Base-by-base conservation (phyloP, 2,329 filamentous ascomycete species). In the Ascochyta fabae region DNA sequence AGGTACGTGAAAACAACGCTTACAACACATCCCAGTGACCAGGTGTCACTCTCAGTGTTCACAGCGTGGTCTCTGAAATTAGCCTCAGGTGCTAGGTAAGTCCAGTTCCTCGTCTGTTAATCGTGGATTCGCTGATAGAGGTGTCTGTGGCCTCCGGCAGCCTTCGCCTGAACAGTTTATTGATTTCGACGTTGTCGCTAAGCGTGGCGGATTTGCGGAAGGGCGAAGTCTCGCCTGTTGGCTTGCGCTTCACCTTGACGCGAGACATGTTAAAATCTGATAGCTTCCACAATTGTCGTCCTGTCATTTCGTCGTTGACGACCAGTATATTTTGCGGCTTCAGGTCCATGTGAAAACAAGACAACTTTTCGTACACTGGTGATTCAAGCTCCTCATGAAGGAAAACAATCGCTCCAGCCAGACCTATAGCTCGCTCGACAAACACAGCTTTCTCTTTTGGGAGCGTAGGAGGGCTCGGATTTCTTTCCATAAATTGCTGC, bases 191-290 rank as follows among this genome's bases (percentile, higher is more conserved):
- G 1, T 61, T 60, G 39, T 53, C 35, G 24, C 24, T 26, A 26
- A 26, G 24, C 24, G 24, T 26, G 24, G 24, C 24, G 24, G 24
- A 26, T 26, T 26, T 26, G 24, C 24, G 24, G 2, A 26, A 26
- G 24, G 24, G 24, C 24, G 24, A 8, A 26, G 24, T 26, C 24
- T 26, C 24, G 4, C 24, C 24, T 26, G 24, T 26, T 6, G 24
- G 24, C 24, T 26, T 26, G 24, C 24, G 24, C 24, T 26, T 26
- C 8, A 6, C 24, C 40, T 75, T 78, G 16, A 78, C 70, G 6
- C 73, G 66, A 1, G 77, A 73, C 63, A 78, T 75, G 8, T 77
- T 77, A 54, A 79, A 79, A 48, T 78, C 77, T 19, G 76, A 77
- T 10, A 79, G 64, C 56, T 78, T 78, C 77, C 77, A 79, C n/a